Evolutionary conservation across 345 rosid species (phyloP), one percentile per base, ranked within the genome.

Genomic region (Psidium guajava): DNA sequence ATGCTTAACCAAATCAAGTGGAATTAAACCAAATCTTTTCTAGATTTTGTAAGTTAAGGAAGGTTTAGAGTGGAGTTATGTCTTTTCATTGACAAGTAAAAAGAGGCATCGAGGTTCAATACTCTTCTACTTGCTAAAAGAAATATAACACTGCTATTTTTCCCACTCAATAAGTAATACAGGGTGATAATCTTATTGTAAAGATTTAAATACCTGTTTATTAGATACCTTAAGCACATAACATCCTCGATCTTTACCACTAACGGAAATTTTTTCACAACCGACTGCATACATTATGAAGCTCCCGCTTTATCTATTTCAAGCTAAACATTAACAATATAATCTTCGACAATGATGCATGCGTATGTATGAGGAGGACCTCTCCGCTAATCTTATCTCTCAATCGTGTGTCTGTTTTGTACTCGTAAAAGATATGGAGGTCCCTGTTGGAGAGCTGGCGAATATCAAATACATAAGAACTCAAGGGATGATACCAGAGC

Each of bases 401-500:
- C 77, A 28, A 32, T 8, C 24, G 15, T 4, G 44, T 69, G 77
- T 32, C 47, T 69, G 77, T 69, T 69, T 69, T 32, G 77, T 32
- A 32, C 77, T 69, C 32, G 44, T 69, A 69, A 85, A 85, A 95
- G 96, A 84, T 91, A 87, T 86, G 93, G 93, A 87, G 91, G 90
- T 84, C 87, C 89, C 86, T 86, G 91, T 84, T 91, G 96, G 94
- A 92, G 88, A 85, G 91, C 92, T 85, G 92, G 89, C 36, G 93
- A 87, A 64, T 77, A 83, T 86, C 87, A 83, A 22, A 61, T 88
- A 77, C 89, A 56, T 73, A 83, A 74, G 82, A 83, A 88, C 22
- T 69, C 77, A 69, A 69, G 47, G 44, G 77, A 32, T 6, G 77
- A 69, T 28, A 69, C 77, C 24, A 69, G 47, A 69, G 11, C 77